Percentiles rank a stretch among this genome's conserved stretches.
Conservation (phyloP, 2,329 filamentous ascomycete genomes). For the Lecanoromycetidae sp. region DNA sequence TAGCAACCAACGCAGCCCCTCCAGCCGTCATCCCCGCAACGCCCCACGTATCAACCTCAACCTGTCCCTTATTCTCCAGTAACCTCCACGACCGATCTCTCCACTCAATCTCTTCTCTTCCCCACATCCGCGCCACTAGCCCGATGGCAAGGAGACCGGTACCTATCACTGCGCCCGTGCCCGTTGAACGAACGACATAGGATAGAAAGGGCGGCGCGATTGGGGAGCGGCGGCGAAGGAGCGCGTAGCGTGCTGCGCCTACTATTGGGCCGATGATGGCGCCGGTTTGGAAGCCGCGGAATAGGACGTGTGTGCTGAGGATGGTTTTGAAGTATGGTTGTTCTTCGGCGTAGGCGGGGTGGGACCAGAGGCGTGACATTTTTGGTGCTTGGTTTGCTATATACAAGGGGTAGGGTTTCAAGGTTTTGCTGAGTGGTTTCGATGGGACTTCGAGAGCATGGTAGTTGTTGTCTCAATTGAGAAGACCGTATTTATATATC, state of each 20-base stretch:
- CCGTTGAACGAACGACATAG: slow-evolving; percentile 35
- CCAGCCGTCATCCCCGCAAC: slow-evolving; percentile 2
- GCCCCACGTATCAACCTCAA: slow-evolving; percentile 21
- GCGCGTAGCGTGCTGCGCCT: slow-evolving; percentile 25
- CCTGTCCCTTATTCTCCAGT: slow-evolving; percentile 45
- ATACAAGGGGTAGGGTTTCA: too few relatives aligned
- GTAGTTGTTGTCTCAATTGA: too few relatives aligned
- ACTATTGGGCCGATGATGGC: slow-evolving; percentile 37
- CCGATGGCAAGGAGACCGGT: slow-evolving; percentile 34
- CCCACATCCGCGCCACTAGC: slow-evolving; percentile 41
- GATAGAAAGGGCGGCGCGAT: slow-evolving; percentile 23
- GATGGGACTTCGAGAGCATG: too few relatives aligned
- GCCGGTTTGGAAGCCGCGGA: slow-evolving; percentile 43
- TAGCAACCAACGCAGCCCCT: not conserved
- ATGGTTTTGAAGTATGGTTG: slow-evolving; percentile 44
- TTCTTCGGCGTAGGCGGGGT: slow-evolving; percentile 50
- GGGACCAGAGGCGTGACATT: slow-evolving; percentile 33
- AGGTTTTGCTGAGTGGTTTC: too few relatives aligned
- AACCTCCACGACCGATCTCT: slow-evolving; percentile 51
- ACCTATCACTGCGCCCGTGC: slow-evolving; percentile 36
- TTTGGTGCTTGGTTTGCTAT: too few relatives aligned
- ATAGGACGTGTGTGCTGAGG: slow-evolving; percentile 48
- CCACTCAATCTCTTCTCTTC: slow-evolving; percentile 50
- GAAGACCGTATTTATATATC: too few relatives aligned
- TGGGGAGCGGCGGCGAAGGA: slow-evolving; percentile 22